A percentile compares a stretch with the other conserved stretches of the same genome.
These are phyloP conservation scores for Mycena rebaudengoi DNA, from an alignment of 768 basidiomycete species.

Conservation along the genomic window DNA sequence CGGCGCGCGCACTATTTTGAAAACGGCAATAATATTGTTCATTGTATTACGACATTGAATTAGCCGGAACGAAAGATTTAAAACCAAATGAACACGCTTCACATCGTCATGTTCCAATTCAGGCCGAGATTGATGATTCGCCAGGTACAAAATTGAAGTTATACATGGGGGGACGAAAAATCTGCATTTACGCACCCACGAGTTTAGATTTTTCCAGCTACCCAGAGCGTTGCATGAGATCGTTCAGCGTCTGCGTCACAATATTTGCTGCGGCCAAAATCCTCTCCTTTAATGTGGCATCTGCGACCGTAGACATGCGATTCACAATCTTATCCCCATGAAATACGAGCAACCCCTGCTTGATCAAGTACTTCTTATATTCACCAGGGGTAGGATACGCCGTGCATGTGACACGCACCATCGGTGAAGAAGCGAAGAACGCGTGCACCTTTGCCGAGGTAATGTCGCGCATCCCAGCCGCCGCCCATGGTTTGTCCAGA, in stretches of 20 bases:
- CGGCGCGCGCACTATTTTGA: too few species aligned
- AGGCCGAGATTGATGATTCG: too few species aligned
- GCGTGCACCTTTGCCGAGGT: background rate
- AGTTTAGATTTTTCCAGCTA: background rate
- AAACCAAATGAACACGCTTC: too few species aligned
- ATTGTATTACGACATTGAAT: too few species aligned
- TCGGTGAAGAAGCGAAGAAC: background rate
- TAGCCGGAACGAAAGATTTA: too few species aligned
- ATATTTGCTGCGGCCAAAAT: background rate
- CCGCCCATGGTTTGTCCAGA: background rate
- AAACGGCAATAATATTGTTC: too few species aligned
- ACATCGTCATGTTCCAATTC: too few species aligned
- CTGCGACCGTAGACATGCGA: background rate
- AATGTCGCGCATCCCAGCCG: background rate
- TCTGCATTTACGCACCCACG: too few species aligned
- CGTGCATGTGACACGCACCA: background rate
- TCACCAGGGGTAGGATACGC: background rate
- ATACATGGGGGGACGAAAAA: too few species aligned
- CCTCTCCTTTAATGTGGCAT: background rate
- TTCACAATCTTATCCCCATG: slow-evolving; percentile 2
- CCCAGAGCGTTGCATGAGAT: background rate
- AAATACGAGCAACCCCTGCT: background rate
- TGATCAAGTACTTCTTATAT: background rate
- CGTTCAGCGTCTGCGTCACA: slow-evolving; percentile 5
- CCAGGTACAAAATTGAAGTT: too few species aligned